A percentile compares a stretch with the other conserved stretches of the same genome.
phyloP scores from a whole-genome alignment of 2,329 filamentous ascomycete species.

The Verticillium zaregamsianum region DNA sequence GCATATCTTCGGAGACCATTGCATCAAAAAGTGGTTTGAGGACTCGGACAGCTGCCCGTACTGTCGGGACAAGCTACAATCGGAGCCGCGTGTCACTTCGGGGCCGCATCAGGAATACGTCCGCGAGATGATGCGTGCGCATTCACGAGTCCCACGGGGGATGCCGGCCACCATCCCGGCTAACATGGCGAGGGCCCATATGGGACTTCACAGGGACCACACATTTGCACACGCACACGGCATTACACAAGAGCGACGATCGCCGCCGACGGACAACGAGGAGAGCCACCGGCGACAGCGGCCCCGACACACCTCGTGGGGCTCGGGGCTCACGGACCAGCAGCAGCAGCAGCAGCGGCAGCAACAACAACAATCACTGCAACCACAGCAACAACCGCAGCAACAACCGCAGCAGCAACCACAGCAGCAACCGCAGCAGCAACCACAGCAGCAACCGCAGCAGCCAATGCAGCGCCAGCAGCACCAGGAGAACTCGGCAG shows the following conservation, averaged over 20 bases:
- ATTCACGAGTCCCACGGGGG: not conserved
- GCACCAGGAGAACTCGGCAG: not conserved
- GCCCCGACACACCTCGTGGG: not conserved
- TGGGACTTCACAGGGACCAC: not conserved
- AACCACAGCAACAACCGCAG: not conserved
- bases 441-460: not conserved
- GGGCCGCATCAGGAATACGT: not conserved
- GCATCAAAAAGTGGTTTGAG: slow-evolving; percentile 62
- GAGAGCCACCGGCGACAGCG: slow-evolving; percentile 1
- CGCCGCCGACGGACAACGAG: not conserved
- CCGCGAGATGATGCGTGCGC: not conserved
- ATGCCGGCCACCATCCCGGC: not conserved
- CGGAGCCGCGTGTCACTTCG: slow-evolving; percentile 30
- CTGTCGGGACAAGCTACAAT: slow-evolving; percentile 57
- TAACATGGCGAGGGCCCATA: not conserved
- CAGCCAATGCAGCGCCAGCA: not conserved
- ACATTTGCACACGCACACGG: not conserved
- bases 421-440: not conserved
- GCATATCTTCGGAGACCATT: slow-evolving; percentile 60
- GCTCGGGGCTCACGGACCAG: not conserved
- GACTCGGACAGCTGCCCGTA: slow-evolving; percentile 61
- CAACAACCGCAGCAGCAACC: not conserved
- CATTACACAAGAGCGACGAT: not conserved
- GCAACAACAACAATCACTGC: not conserved
- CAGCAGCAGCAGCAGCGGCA: not conserved